A percentile compares a stretch with the other conserved stretches of the same genome.
Evolutionary conservation across 1,284 basidiomycete species (phyloP).

Genomic region (Ceratobasidium sp.): DNA sequence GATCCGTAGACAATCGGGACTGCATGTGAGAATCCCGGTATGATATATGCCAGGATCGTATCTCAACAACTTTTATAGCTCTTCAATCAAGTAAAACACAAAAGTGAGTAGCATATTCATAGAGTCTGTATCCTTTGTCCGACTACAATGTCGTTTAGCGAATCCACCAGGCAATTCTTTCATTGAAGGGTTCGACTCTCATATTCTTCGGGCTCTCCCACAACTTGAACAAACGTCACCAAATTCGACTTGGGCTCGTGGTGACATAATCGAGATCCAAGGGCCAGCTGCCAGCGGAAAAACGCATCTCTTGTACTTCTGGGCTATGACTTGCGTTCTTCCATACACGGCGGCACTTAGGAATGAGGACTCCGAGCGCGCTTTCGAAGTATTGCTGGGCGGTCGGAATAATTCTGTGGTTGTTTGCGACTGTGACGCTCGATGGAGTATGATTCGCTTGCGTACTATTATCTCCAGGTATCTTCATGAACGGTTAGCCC

Average conservation of each 20-base stretch:
- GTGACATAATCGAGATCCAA: constrained; percentile 76
- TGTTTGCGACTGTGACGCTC: constrained; percentile 71
- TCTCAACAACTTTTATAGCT: neutral
- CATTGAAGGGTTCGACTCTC: constrained; percentile 42
- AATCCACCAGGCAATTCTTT: constrained; percentile 43
- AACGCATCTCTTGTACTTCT: constrained; percentile 71
- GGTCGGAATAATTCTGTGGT: constrained; percentile 70
- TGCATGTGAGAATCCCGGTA: neutral
- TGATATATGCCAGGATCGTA: no score
- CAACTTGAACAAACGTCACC: neutral
- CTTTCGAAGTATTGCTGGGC: constrained; percentile 49
- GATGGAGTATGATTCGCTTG: constrained; percentile 65
- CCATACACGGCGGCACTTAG: constrained; percentile 50
- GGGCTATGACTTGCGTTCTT: constrained; percentile 67
- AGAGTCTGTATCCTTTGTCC: neutral
- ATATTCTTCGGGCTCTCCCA: constrained; percentile 34
- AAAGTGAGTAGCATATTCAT: neutral
- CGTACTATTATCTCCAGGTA: constrained; percentile 58
- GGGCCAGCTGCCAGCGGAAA: constrained; percentile 77
- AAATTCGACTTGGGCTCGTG: constrained; percentile 53
- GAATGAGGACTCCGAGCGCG: neutral
- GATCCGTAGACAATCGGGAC: neutral
- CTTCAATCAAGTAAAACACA: neutral
- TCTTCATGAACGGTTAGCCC: constrained; percentile 44
- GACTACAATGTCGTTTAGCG: constrained; percentile 30